phyloP scores from a whole-genome alignment of 805 yeast species.

The Tanozyma kutaoensis region DNA sequence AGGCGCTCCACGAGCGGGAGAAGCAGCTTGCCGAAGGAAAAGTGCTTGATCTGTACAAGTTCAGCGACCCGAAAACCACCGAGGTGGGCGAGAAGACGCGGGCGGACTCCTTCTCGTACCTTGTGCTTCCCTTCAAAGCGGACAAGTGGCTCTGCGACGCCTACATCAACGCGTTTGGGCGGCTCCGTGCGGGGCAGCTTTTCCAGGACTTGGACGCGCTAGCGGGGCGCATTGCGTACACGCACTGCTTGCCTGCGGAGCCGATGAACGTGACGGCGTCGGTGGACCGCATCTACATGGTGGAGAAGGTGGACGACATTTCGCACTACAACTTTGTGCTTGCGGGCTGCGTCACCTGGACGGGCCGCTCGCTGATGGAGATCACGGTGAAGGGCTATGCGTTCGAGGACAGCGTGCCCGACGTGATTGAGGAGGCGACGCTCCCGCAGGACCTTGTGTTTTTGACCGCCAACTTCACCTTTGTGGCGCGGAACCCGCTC shows the following conservation, averaged over 20 bases:
- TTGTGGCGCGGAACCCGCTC: conserved; percentile 88
- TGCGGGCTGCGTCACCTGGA: conserved; percentile 90
- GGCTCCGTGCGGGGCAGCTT: conserved; percentile 82
- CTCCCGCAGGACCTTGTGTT: conserved; percentile 60
- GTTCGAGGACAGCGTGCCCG: conserved; percentile 42
- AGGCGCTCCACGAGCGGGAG: conserved; percentile 64
- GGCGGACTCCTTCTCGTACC: conserved; percentile 59
- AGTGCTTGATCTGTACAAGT: conserved; percentile 54
- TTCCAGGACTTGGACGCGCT: conserved; percentile 90
- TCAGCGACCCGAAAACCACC: conserved; percentile 60
- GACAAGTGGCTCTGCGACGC: conserved; percentile 76
- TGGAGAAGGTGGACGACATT: conserved; percentile 72
- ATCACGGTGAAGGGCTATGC: conserved; percentile 84
- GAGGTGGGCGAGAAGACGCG: conserved; percentile 62
- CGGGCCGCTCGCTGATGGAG: conserved; percentile 93
- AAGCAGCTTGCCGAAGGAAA: conserved; percentile 64
- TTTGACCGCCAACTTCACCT: conserved; percentile 83
- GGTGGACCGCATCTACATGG: conserved; percentile 82
- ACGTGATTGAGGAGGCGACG: conserved; percentile 37
- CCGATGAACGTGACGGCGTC: conserved; percentile 94
- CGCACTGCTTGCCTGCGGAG: conserved; percentile 89
- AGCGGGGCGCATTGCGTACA: conserved; percentile 87
- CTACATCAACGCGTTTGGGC: conserved; percentile 83
- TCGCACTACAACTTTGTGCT: conserved; percentile 62
- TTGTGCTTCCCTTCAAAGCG: conserved; percentile 70